phyloP scores from a whole-genome alignment of 805 yeast genomes.

The Candida taoyuanica region DNA sequence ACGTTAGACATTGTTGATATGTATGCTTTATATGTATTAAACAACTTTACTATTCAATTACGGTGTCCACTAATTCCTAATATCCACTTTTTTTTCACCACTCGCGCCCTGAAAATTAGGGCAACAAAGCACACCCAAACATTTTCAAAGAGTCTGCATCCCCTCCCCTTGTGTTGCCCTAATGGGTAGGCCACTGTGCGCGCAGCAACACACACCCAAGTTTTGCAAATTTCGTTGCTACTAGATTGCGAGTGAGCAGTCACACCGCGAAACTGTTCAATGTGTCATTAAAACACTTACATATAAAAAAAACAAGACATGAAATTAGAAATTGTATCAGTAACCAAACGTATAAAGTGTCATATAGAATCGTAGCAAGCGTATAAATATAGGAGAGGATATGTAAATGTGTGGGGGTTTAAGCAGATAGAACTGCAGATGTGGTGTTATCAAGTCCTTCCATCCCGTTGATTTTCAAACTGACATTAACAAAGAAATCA shows the following conservation, averaged over 20 bases:
- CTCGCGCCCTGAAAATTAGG: neutral
- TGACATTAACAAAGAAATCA: slow-evolving; percentile 28
- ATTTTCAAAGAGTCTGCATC: slow-evolving; percentile 1
- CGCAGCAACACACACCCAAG: no score
- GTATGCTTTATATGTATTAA: neutral
- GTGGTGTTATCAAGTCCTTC: slow-evolving; percentile 11
- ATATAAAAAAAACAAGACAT: no score
- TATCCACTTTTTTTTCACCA: slow-evolving; percentile 3
- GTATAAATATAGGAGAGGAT: neutral
- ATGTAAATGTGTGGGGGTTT: neutral
- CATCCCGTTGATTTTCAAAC: slow-evolving; percentile 24
- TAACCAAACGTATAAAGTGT: no score
- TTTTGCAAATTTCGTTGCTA: no score
- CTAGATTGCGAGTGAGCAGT: no score
- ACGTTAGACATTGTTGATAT: slow-evolving; percentile 29
- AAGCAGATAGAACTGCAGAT: slow-evolving; percentile 3
- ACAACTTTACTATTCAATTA: neutral
- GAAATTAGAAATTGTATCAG: no score
- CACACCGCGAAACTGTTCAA: no score
- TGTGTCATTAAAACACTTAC: no score
- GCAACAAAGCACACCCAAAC: slow-evolving; percentile 3
- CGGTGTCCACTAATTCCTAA: neutral
- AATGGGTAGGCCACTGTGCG: neutral
- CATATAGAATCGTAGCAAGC: neutral
- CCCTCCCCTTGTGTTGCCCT: neutral